A percentile compares a stretch with the other conserved stretches of the same genome.
phyloP scores from a whole-genome alignment of 768 basidiomycete species.

The Xerocomus brunneocitrinus region DNA sequence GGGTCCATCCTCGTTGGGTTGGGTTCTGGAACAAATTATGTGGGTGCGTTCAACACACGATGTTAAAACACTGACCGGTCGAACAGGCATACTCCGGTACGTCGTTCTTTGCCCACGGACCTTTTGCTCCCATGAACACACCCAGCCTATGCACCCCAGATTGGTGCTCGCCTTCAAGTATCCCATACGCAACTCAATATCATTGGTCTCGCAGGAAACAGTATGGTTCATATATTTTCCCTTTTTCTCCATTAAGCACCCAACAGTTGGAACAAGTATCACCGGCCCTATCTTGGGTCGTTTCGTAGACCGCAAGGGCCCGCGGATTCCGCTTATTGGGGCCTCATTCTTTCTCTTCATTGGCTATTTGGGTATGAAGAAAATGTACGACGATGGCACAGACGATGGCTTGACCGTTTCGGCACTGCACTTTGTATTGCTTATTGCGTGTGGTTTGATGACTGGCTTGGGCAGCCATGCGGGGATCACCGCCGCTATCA shows the following conservation, averaged over 20 bases:
- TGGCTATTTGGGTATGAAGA: slow-evolving; percentile 76
- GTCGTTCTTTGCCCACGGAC: neutral
- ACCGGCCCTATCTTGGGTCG: slow-evolving; percentile 80
- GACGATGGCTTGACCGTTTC: slow-evolving; percentile 37
- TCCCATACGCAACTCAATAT: slow-evolving; percentile 80
- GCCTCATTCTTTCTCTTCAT: slow-evolving; percentile 58
- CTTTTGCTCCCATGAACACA: neutral
- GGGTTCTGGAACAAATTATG: slow-evolving; percentile 72
- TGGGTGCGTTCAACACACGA: slow-evolving; percentile 32
- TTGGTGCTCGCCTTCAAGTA: slow-evolving; percentile 70
- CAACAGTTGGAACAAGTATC: slow-evolving; percentile 69
- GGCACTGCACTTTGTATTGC: slow-evolving; percentile 39
- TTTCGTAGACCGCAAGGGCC: slow-evolving; percentile 71
- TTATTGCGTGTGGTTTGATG: slow-evolving; percentile 61
- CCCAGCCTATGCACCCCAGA: slow-evolving; percentile 81
- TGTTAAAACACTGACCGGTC: neutral
- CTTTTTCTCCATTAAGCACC: neutral
- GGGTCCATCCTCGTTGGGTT: slow-evolving; percentile 58
- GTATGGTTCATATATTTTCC: slow-evolving; percentile 36
- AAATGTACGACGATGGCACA: slow-evolving; percentile 57
- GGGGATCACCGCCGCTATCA: slow-evolving; percentile 63
- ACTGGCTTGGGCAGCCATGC: slow-evolving; percentile 77
- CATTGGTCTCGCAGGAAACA: slow-evolving; percentile 68
- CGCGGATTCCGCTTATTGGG: slow-evolving; percentile 58
- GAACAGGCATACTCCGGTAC: slow-evolving; percentile 30